Conservation (phyloP, 768 basidiomycete genomes). For the Hericium coralloides region DNA sequence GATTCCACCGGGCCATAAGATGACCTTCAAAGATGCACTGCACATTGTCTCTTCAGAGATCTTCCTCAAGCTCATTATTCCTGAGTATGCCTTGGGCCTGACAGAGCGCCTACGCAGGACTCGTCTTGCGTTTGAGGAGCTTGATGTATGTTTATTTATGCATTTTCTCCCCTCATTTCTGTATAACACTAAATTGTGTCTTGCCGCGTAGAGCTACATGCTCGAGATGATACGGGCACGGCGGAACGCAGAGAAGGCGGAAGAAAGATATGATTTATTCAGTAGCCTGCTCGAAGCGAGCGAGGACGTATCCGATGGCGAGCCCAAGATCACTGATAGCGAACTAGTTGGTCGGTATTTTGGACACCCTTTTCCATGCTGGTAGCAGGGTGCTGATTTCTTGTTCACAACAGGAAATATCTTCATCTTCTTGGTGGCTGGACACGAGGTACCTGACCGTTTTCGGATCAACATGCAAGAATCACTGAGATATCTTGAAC, state of each 20-base stretch:
- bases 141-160: too few species aligned
- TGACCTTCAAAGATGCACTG: constrained; percentile 45
- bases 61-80: too few species aligned
- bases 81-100: too few species aligned
- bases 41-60: too few species aligned
- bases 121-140: too few species aligned
- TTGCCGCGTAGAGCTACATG: not conserved
- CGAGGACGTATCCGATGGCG: not conserved
- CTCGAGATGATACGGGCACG: not conserved
- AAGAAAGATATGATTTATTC: not conserved
- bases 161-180: too few species aligned
- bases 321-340: not conserved
- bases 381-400: not conserved
- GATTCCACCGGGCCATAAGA: constrained; percentile 32
- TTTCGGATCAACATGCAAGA: not conserved
- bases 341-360: not conserved
- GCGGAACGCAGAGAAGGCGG: not conserved
- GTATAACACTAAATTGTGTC: too few species aligned
- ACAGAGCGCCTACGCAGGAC: too few species aligned
- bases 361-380: not conserved
- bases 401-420: constrained; percentile 11
- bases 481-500: not conserved
- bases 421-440: constrained; percentile 28
- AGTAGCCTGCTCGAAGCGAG: not conserved
- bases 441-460: constrained; percentile 19